Evolutionary conservation across 345 rosid species (phyloP), one percentile per base, ranked within the genome.

Genomic region (Bruguiera gymnorhiza): DNA sequence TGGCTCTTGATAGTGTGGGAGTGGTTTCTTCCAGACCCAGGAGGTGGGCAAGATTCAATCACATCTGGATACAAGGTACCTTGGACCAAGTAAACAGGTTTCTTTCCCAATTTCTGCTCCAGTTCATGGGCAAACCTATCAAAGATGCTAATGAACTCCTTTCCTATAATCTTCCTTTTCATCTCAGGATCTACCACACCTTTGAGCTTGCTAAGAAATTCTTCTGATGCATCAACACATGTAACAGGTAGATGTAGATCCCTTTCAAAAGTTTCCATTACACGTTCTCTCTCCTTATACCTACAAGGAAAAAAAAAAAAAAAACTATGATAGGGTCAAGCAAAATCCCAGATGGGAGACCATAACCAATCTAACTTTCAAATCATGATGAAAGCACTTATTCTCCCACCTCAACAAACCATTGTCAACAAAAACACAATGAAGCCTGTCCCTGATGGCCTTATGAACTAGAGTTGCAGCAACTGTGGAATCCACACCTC

Each of bases 1-100:
- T 96, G 98, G 80, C 99, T 96, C 83, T 92, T 96, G 66, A 96
- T 96, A 34, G 98, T 92, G 79, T 92, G 99, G 23, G 98, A 96
- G 72, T 89, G 98, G 29, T 84, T 85, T 78, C 88, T 92, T 70
- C 92, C 99, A 53, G 85, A 79, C 51, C 99, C 99, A 1, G 98
- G 99, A 20, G 99, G 99, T 16, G 99, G 99, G 75, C 99, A 96
- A 6, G 99, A 96, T 80, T 92, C 99, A 72, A 92, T 96, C 62
- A 92, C 98, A 71, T 92, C 98, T 0, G 99, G 98, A 76, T 96
- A 92, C 74, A 96, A 67, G 60, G 99, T 92, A 73, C 99, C 99
- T 79, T 96, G 99, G 76, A 96, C 97, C 73, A 96, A 73, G 74
- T 83, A 96, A 51, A 81, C 85, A 9, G 97, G 98, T 75, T 79